These are phyloP conservation scores for Eleusine coracana DNA, from an alignment of 176 grass and related monocot species.

Conservation along the genomic window DNA sequence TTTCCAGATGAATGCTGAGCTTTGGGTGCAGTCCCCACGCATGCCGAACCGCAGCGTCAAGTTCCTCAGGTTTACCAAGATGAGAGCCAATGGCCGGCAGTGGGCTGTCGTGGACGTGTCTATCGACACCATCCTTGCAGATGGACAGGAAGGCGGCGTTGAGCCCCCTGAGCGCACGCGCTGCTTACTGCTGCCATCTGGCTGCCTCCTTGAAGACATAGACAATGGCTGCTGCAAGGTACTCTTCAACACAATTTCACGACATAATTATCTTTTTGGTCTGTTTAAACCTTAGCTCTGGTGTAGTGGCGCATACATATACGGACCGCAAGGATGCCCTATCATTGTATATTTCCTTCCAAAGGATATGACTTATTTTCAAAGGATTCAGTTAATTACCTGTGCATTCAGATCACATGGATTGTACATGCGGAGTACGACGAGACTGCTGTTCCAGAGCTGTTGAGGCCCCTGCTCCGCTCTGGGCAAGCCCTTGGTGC, in stretches of 20 bases:
- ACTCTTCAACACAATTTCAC: too few relatives aligned
- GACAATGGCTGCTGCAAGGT: constrained; percentile 44
- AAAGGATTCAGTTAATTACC: too few relatives aligned
- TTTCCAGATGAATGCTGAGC: constrained; percentile 59
- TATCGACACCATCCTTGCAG: constrained; percentile 14
- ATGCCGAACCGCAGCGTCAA: constrained; percentile 40
- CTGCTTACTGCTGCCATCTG: constrained; percentile 46
- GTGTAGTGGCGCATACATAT: too few relatives aligned
- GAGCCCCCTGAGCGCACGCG: not conserved
- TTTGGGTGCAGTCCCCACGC: constrained; percentile 57
- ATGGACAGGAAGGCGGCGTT: not conserved
- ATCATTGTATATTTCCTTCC: too few relatives aligned
- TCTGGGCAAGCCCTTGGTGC: constrained; percentile 53
- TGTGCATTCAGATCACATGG: constrained; percentile 45
- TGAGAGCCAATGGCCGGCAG: not conserved
- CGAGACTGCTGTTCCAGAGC: not conserved
- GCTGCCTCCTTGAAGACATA: constrained; percentile 43
- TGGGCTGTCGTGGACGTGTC: constrained; percentile 76
- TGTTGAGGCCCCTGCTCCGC: constrained; percentile 30
- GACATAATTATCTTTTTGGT: too few relatives aligned
- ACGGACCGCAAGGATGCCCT: too few relatives aligned
- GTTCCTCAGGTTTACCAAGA: constrained; percentile 56
- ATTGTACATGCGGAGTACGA: constrained; percentile 46
- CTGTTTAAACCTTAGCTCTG: too few relatives aligned
- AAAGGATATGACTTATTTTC: too few relatives aligned